phyloP scores from a whole-genome alignment of 2,329 filamentous ascomycete species.

The Periconia sp. region DNA sequence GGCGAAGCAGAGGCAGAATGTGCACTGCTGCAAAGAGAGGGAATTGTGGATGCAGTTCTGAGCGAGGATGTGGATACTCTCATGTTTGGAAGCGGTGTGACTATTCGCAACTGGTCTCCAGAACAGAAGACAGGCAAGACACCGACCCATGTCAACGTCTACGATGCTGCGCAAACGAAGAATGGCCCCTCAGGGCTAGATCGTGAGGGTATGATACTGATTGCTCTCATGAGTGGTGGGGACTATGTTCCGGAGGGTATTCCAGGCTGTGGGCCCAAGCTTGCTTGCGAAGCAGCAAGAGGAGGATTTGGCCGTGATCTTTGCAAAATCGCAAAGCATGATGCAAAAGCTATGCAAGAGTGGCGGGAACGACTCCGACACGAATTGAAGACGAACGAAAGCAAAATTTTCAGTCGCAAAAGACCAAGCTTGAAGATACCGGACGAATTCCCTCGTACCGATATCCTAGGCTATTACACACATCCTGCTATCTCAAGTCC shows the following conservation, averaged over 20 bases:
- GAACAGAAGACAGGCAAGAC: conserved; percentile 70
- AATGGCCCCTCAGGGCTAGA: conserved; percentile 68
- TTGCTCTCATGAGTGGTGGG: conserved; percentile 93
- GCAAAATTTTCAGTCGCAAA: conserved; percentile 76
- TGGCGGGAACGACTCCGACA: conserved; percentile 78
- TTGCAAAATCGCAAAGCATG: conserved; percentile 67
- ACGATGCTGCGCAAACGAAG: conserved; percentile 68
- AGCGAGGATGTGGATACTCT: conserved; percentile 97
- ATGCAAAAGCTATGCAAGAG: conserved; percentile 63
- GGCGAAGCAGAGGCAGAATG: conserved; percentile 98
- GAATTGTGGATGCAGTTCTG: conserved; percentile 78
- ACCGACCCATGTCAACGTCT: conserved; percentile 86
- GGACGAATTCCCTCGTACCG: conserved; percentile 77
- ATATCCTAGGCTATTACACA: conserved; percentile 85
- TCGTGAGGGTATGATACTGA: conserved; percentile 87
- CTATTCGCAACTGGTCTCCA: conserved; percentile 81
- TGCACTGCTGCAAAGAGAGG: conserved; percentile 79
- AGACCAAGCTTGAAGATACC: conserved; percentile 79
- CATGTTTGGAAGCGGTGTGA: conserved; percentile 90
- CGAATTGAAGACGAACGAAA: conserved; percentile 84
- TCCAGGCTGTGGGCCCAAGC: conserved; percentile 82
- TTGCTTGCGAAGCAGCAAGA: conserved; percentile 86
- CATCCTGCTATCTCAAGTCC: conserved; percentile 79
- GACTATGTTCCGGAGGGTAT: conserved; percentile 92
- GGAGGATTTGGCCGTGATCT: conserved; percentile 84